Conservation (phyloP, 2,329 filamentous ascomycete genomes). For the Pseudophaeomoniella oleicola region DNA sequence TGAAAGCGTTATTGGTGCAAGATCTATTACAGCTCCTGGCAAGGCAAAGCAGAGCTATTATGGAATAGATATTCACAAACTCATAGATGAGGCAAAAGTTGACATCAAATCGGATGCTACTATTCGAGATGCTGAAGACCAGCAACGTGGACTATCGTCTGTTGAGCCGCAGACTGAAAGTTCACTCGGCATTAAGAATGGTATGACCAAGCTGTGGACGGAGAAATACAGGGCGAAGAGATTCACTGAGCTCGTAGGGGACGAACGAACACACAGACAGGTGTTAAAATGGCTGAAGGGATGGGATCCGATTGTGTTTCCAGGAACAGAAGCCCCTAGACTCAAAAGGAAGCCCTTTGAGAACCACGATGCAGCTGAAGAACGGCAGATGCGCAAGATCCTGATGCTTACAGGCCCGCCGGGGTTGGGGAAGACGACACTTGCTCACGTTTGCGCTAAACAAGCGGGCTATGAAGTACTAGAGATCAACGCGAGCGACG, state of each 20-base stretch:
- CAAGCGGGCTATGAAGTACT: conserved; percentile 94
- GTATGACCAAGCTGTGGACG: conserved; percentile 54
- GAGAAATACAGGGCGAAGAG: conserved; percentile 90
- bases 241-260: conserved; percentile 87
- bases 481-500: conserved; percentile 96
- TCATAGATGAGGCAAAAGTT: conserved; percentile 57
- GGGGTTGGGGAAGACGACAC: conserved; percentile 85
- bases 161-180: conserved; percentile 16
- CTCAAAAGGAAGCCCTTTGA: conserved; percentile 24
- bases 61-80: conserved; percentile 75
- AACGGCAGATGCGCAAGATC: conserved; percentile 73
- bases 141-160: conserved; percentile 12
- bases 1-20: conserved; percentile 37
- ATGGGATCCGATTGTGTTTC: conserved; percentile 90
- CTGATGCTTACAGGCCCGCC: conserved; percentile 82
- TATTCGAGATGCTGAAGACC: conserved; percentile 14
- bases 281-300: conserved; percentile 87
- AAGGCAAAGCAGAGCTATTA: conserved; percentile 59
- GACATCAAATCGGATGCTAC: conserved; percentile 32
- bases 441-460: conserved; percentile 87
- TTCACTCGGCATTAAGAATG: conserved; percentile 17
- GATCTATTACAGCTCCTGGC: conserved; percentile 35
- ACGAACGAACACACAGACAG: conserved; percentile 80
- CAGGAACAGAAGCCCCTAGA: conserved; percentile 47
- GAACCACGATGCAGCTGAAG: conserved; percentile 42